These are phyloP conservation scores for Gomphus bonarii DNA, from an alignment of 1,284 basidiomycete species.

Conservation along the genomic window DNA sequence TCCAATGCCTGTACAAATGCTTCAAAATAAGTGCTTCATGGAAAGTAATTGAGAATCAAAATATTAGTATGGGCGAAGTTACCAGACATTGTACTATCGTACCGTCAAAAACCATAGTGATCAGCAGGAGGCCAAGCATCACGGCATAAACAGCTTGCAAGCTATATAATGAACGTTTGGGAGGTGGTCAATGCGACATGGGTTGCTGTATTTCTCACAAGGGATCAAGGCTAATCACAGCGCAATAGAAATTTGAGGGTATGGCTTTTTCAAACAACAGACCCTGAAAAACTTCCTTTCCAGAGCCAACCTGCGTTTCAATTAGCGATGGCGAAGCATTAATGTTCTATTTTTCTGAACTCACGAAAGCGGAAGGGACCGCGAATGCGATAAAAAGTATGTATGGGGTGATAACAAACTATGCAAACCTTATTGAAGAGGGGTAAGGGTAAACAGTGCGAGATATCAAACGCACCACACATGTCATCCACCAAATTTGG, in stretches of 20 bases:
- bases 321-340: not conserved
- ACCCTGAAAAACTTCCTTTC: not conserved
- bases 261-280: not conserved
- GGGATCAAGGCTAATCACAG: not conserved
- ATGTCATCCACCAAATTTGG: not conserved
- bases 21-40: constrained; percentile 1
- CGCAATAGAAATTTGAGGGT: constrained; percentile 6
- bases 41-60: not conserved
- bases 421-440: not conserved
- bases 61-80: not conserved
- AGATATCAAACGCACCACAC: not conserved
- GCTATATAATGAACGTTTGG: not conserved
- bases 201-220: not conserved
- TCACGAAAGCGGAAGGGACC: constrained; percentile 3
- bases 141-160: constrained; percentile 2
- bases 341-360: not conserved
- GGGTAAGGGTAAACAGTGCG: not conserved
- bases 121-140: not conserved
- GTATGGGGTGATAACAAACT: constrained; percentile 8
- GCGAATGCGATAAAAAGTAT: constrained; percentile 4
- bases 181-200: not conserved
- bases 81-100: not conserved
- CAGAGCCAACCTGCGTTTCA: not conserved
- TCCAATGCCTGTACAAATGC: constrained; percentile 7
- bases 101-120: constrained; percentile 9